Conservation (phyloP, 2,329 filamentous ascomycete genomes). For the Sporothrix phasma region DNA sequence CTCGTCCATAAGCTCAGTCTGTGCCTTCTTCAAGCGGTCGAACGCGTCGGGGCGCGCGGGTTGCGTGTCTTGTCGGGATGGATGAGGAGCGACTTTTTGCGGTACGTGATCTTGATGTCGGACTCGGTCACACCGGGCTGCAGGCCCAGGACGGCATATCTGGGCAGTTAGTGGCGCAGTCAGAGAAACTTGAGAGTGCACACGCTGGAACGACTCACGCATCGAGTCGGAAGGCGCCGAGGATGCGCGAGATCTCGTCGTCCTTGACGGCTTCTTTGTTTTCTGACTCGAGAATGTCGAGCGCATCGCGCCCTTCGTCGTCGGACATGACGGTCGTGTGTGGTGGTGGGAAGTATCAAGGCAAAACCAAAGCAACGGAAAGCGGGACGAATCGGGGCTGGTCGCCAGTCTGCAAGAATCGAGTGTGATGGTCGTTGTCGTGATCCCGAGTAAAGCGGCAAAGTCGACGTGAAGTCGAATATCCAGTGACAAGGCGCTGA, state of each 20-base stretch:
- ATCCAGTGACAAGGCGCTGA: not conserved
- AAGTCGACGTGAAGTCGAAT: too few relatives aligned
- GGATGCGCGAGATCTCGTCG: slow-evolving; percentile 88
- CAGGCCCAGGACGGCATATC: slow-evolving; percentile 89
- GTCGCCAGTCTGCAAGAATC: not conserved
- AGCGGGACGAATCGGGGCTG: too few relatives aligned
- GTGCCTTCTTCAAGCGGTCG: slow-evolving; percentile 90
- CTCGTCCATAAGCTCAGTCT: slow-evolving; percentile 85
- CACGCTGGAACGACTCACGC: slow-evolving; percentile 33
- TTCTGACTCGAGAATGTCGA: slow-evolving; percentile 73
- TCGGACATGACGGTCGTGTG: slow-evolving; percentile 16
- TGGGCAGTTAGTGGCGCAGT: slow-evolving; percentile 24
- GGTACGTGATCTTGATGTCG: slow-evolving; percentile 90
- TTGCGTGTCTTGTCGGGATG: slow-evolving; percentile 98
- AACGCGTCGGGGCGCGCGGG: slow-evolving; percentile 83
- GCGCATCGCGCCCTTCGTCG: slow-evolving; percentile 45
- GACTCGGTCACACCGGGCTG: slow-evolving; percentile 91
- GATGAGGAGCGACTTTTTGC: slow-evolving; percentile 96
- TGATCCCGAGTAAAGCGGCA: not conserved
- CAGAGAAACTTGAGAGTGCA: not conserved
- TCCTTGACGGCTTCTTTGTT: slow-evolving; percentile 94
- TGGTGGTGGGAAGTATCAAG: not conserved
- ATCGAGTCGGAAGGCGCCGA: slow-evolving; percentile 72
- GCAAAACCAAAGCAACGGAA: not conserved
- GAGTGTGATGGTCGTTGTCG: not conserved